Conservation (phyloP, 352 stramenopile species). For the Phytophthora vignae region DNA sequence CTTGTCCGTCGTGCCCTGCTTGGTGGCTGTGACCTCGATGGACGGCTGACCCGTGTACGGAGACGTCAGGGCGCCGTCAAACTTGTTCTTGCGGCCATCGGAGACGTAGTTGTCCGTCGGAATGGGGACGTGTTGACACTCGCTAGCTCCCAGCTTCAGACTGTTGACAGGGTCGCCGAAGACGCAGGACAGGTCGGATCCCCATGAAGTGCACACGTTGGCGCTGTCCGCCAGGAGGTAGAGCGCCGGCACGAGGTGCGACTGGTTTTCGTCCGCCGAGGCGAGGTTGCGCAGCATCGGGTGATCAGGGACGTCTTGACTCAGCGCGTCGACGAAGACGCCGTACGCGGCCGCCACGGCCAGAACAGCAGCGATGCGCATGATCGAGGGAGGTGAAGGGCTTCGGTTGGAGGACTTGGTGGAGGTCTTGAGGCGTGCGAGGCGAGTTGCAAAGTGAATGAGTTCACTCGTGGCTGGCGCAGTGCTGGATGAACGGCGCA, state of each 20-base stretch:
- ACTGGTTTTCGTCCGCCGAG: neutral
- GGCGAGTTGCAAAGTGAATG: conserved; percentile 10
- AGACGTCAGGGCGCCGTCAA: conserved; percentile 1
- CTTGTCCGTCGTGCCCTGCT: neutral
- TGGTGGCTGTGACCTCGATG: conserved; percentile 15
- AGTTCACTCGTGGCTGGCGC: no score
- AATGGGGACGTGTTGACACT: conserved; percentile 33
- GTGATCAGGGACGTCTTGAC: conserved; percentile 4
- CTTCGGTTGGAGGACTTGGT: no score
- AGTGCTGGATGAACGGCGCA: no score
- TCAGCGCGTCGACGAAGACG: conserved; percentile 12
- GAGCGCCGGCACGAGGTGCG: neutral
- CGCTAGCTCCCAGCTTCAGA: conserved; percentile 2
- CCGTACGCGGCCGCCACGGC: conserved; percentile 15
- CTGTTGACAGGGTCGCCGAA: neutral
- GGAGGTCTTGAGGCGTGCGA: conserved; percentile 7
- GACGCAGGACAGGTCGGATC: no score
- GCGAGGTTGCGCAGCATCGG: conserved; percentile 7
- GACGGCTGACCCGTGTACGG: conserved; percentile 1
- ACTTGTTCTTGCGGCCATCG: conserved; percentile 43
- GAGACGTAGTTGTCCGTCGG: conserved; percentile 67
- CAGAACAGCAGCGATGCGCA: conserved; percentile 28
- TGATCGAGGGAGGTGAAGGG: neutral
- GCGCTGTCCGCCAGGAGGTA: conserved; percentile 5
- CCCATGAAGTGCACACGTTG: neutral